Base-by-base conservation (phyloP, 1,284 basidiomycete genomes). In the Moniliophthora roreri region DNA sequence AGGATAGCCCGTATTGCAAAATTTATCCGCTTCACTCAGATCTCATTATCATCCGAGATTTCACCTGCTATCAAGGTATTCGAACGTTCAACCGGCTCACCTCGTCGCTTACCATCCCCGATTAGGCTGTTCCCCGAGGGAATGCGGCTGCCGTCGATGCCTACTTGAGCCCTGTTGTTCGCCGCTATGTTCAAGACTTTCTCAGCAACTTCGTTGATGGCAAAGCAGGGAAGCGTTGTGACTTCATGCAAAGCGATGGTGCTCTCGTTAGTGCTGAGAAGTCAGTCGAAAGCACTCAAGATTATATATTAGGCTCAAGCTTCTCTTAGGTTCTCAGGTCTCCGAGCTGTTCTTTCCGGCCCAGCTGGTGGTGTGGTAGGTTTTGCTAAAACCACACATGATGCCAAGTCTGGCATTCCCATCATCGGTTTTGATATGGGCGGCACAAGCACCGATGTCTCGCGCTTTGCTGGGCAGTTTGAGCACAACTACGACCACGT, bases 401-500 rank as follows among this genome's bases (percentile, higher is more conserved):
- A 89, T 59, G 71, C 75, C 36, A 59, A 78, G 48, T 69, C 74
- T 56, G 78, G 70, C 59, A 69, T 76, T n/a, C 84, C 87, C 0
- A 74, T 87, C 52, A 87, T 89, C 58, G 84, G 85, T 78, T 78
- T 85, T 34, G 85, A 87, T 58, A 83, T 80, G 60, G 90, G 90
- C 2, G 91, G 90, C 0, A 93, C 90, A 0, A 84, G 80, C 0
- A 92, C 89, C 1, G 90, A 93, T 60, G 89, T 93, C 1, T 89
- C 87, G 5, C 80, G 90, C 11, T 93, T 81, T 64, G 85, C 80
- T 7, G 90, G 90, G 1, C 73, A 79, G 11, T 91, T 87, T 62
- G 89, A 93, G 66, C 80, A 82, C 32, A 85, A 90, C 9, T 89
- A 87, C 63, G 91, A 93, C 64, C 90, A 91, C 0, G 88, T 85